A percentile compares a stretch with the other conserved stretches of the same genome.
Evolutionary conservation across 2,329 filamentous ascomycete species (phyloP).

Genomic region (Beauveria pseudobassiana): DNA sequence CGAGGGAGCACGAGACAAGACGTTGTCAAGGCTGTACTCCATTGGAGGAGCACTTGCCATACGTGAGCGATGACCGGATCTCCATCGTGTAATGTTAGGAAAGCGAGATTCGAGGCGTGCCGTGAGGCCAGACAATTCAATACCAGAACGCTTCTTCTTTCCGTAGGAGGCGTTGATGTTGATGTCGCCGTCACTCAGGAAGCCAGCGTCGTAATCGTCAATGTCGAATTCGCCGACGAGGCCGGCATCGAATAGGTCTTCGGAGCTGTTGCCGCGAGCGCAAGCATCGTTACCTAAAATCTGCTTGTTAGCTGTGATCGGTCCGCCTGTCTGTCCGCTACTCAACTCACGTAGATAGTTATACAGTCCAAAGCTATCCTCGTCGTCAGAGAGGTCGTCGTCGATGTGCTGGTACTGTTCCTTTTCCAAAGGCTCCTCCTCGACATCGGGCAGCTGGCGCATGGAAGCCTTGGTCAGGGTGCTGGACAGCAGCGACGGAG

Average conservation of each 20-base stretch:
- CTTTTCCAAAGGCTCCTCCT: constrained; percentile 71
- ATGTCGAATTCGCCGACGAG: constrained; percentile 38
- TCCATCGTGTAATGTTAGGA: constrained; percentile 44
- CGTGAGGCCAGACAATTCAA: constrained; percentile 55
- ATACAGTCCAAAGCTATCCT: constrained; percentile 41
- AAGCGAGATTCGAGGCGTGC: constrained; percentile 59
- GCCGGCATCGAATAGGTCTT: constrained; percentile 29
- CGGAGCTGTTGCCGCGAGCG: constrained; percentile 43
- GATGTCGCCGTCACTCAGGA: constrained; percentile 57
- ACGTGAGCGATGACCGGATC: constrained; percentile 36
- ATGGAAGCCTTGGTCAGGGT: constrained; percentile 45
- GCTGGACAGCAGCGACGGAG: constrained; percentile 28
- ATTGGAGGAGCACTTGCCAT: constrained; percentile 58
- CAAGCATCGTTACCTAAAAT: constrained; percentile 53
- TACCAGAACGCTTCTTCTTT: constrained; percentile 48
- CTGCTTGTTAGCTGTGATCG: constrained; percentile 16
- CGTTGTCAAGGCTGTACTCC: constrained; percentile 74
- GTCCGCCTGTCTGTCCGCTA: constrained; percentile 10
- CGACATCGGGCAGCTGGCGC: constrained; percentile 67
- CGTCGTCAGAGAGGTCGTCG: constrained; percentile 24
- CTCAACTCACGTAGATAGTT: constrained; percentile 65
- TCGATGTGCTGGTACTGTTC: constrained; percentile 52
- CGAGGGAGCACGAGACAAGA: constrained; percentile 61
- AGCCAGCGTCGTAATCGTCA: constrained; percentile 57
- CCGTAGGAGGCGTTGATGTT: constrained; percentile 32